These are phyloP conservation scores for Erysiphe neolycopersici DNA, from an alignment of 2,329 filamentous ascomycete species.

Conservation along the genomic window DNA sequence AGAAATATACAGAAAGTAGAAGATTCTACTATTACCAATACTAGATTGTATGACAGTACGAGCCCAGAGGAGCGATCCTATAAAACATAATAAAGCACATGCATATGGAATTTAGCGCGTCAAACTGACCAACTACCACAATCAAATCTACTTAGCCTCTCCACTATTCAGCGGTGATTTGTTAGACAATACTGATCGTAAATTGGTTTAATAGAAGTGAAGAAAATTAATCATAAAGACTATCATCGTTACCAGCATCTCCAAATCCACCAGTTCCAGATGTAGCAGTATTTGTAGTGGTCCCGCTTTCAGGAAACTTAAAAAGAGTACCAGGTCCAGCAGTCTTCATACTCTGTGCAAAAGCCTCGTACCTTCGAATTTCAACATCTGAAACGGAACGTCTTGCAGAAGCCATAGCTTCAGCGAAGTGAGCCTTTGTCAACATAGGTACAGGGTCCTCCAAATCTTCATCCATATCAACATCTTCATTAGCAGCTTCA, in stretches of 20 bases:
- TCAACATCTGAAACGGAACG: conserved; percentile 90
- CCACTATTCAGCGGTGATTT: too few relatives aligned
- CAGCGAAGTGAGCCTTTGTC: conserved; percentile 91
- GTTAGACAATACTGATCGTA: too few relatives aligned
- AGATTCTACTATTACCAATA: too few relatives aligned
- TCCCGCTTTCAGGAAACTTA: conserved; percentile 58
- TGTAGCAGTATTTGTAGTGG: conserved; percentile 19
- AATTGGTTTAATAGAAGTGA: too few relatives aligned
- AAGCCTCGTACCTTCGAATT: conserved; percentile 94
- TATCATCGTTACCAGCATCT: conserved; percentile 78
- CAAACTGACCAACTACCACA: too few relatives aligned
- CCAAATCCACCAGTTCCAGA: conserved; percentile 38
- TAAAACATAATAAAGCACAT: too few relatives aligned
- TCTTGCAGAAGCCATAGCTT: conserved; percentile 88
- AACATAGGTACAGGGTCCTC: conserved; percentile 92
- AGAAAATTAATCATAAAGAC: conserved; percentile 65
- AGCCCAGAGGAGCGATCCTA: too few relatives aligned
- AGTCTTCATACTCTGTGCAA: conserved; percentile 98
- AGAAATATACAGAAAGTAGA: too few relatives aligned
- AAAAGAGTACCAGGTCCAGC: conserved; percentile 87
- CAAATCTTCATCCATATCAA: conserved; percentile 57
- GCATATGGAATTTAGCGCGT: too few relatives aligned
- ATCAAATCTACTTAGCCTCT: too few relatives aligned
- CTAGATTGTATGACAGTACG: too few relatives aligned
- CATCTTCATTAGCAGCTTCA: conserved; percentile 57